Evolutionary conservation across 2,329 filamentous ascomycete genomes (phyloP).

Genomic region (Nannizziopsis arthrosporioides): DNA sequence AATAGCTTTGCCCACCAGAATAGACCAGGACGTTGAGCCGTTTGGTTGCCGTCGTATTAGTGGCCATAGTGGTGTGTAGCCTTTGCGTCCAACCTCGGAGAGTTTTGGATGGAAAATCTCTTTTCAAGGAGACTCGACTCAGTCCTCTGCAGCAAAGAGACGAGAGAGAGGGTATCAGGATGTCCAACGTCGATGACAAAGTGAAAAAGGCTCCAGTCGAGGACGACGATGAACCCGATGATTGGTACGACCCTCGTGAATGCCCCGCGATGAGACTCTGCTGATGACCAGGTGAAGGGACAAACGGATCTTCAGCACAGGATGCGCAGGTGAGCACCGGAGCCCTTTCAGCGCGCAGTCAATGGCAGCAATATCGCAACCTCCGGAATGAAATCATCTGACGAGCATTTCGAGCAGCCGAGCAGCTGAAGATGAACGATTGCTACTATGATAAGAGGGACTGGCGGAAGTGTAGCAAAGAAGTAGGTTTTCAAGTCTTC

Average conservation of each 20-base stretch:
- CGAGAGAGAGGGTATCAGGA: slow-evolving; percentile 23
- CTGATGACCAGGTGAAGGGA: slow-evolving; percentile 52
- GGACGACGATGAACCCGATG: slow-evolving; percentile 81
- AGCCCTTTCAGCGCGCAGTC: neutral
- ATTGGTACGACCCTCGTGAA: slow-evolving; percentile 56
- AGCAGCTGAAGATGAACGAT: slow-evolving; percentile 83
- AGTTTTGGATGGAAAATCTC: slow-evolving; percentile 6
- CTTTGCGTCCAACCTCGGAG: neutral
- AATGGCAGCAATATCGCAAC: neutral
- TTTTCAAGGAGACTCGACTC: slow-evolving; percentile 3
- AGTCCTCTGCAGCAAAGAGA: neutral
- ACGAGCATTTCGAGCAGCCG: slow-evolving; percentile 43
- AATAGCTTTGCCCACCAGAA: slow-evolving; percentile 49
- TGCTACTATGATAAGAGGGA: slow-evolving; percentile 96
- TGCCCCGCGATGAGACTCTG: neutral
- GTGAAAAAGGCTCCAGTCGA: slow-evolving; percentile 33
- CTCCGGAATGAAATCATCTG: neutral
- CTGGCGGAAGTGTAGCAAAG: slow-evolving; percentile 76
- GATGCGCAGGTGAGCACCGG: slow-evolving; percentile 60
- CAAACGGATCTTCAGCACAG: slow-evolving; percentile 93
- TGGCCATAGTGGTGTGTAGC: slow-evolving; percentile 17
- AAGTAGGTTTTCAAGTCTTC: slow-evolving; percentile 49
- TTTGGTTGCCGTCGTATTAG: slow-evolving; percentile 28
- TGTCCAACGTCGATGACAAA: slow-evolving; percentile 47
- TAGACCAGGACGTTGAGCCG: slow-evolving; percentile 87